Evolutionary conservation across 164 flowering plant species (phyloP).

Genomic region (Umbilicus rupestris): DNA sequence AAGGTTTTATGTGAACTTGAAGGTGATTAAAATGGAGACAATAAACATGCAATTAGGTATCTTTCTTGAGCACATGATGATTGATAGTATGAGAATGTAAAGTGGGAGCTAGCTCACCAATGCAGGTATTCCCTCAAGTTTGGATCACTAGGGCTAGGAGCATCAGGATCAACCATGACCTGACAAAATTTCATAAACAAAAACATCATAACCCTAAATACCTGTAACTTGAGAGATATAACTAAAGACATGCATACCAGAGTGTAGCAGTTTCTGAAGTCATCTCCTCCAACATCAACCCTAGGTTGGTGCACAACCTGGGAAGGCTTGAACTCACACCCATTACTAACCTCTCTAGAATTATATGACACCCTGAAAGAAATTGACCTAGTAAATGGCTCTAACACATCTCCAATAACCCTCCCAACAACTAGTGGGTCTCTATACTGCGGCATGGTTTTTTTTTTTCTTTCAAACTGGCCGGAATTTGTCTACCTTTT

Average conservation of each 20-base stretch:
- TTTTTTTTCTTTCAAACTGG: not conserved
- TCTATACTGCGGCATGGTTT: not conserved
- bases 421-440: conserved; percentile 8
- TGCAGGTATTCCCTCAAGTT: conserved; percentile 9
- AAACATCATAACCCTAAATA: not conserved
- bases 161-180: conserved; percentile 11
- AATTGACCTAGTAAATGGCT: conserved; percentile 8
- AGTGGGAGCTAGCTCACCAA: not conserved
- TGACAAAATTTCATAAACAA: not conserved
- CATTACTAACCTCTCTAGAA: conserved; percentile 9
- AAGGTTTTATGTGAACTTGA: too few species aligned
- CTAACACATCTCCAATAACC: conserved; percentile 9
- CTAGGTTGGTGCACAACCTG: conserved; percentile 9
- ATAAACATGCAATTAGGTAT: too few species aligned
- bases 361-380: conserved; percentile 8
- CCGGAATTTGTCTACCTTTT: not conserved
- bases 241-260: not conserved
- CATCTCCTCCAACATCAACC: conserved; percentile 9
- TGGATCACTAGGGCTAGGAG: conserved; percentile 11
- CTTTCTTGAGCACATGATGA: too few species aligned
- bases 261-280: conserved; percentile 7
- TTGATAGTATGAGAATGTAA: too few species aligned
- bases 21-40: too few species aligned
- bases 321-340: conserved; percentile 11
- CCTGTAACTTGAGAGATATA: too few species aligned